Evolutionary conservation across 257 asterid species (phyloP).

Genomic region (Solanum phureja): DNA sequence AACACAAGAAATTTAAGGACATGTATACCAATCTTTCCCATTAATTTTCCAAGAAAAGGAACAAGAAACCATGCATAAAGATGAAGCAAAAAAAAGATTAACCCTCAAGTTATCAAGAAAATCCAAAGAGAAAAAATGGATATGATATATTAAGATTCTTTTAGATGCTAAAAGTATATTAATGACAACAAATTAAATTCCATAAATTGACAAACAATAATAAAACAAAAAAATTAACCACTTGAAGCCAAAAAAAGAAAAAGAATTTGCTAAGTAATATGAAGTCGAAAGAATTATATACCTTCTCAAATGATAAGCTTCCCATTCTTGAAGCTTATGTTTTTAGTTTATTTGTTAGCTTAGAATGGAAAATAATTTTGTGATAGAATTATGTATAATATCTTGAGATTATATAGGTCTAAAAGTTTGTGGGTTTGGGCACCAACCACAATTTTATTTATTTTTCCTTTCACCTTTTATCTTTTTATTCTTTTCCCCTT

Average conservation of each 20-base stretch:
- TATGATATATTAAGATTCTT: not conserved
- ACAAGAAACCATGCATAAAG: not conserved
- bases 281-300: not conserved
- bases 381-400: not conserved
- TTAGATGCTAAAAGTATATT: not conserved
- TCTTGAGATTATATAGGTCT: not conserved
- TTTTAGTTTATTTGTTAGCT: not conserved
- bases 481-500: no score
- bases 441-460: not conserved
- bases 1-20: not conserved
- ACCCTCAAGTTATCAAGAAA: not conserved
- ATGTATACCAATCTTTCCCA: not conserved
- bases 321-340: not conserved
- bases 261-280: not conserved
- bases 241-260: not conserved
- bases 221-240: not conserved
- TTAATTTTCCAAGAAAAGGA: not conserved
- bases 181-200: not conserved
- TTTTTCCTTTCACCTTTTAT: not conserved
- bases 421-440: not conserved
- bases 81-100: not conserved
- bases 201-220: not conserved
- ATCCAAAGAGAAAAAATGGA: not conserved
- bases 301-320: slow-evolving; percentile 2
- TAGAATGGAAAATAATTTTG: not conserved